These are phyloP conservation scores for Pseudozyma thailandica DNA, from an alignment of 1,284 basidiomycete species.

Conservation along the genomic window DNA sequence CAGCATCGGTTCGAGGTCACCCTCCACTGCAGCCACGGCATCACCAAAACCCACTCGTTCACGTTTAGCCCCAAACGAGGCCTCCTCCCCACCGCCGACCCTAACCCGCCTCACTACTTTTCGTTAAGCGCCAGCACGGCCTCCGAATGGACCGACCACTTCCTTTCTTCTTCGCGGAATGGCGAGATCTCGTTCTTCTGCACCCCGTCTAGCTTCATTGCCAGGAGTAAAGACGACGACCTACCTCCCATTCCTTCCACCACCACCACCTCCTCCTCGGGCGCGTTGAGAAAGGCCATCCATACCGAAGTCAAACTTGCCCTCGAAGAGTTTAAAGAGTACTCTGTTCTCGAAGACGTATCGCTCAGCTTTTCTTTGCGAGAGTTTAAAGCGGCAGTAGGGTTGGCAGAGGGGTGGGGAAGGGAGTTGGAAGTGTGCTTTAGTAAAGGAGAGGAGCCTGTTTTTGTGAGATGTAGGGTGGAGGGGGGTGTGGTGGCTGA, in stretches of 20 bases:
- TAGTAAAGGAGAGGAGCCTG: constrained; percentile 51
- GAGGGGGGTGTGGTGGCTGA: constrained; percentile 33
- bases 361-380: constrained; percentile 48
- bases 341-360: constrained; percentile 28
- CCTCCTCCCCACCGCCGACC: constrained; percentile 47
- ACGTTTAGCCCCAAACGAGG: constrained; percentile 55
- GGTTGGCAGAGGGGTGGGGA: constrained; percentile 37
- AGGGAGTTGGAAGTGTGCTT: constrained; percentile 44
- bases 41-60: constrained; percentile 56
- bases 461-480: constrained; percentile 46
- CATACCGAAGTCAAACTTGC: constrained; percentile 51
- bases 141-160: constrained; percentile 56
- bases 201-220: constrained; percentile 27
- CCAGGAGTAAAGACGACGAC: constrained; percentile 38
- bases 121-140: constrained; percentile 40
- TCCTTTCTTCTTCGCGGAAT: constrained; percentile 35
- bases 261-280: neutral
- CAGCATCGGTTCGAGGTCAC: constrained; percentile 37
- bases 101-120: constrained; percentile 42
- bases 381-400: constrained; percentile 56
- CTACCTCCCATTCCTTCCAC: neutral
- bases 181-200: constrained; percentile 53
- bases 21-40: constrained; percentile 45
- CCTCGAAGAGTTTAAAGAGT: constrained; percentile 41
- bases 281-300: constrained; percentile 31